Evolutionary conservation across 2,329 filamentous ascomycete genomes (phyloP).

Genomic region (Trichophyton verrucosum): DNA sequence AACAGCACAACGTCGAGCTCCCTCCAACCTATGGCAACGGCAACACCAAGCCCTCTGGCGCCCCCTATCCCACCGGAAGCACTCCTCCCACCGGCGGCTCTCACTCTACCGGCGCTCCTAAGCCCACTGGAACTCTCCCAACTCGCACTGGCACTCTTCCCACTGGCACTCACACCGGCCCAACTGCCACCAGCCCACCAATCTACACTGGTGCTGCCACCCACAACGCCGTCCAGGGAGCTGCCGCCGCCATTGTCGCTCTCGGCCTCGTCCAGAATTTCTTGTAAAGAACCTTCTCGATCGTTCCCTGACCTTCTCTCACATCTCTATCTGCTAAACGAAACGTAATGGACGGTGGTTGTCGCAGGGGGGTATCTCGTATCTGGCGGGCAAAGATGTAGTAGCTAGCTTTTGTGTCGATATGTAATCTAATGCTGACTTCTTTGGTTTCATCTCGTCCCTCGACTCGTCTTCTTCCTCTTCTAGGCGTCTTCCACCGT

Average conservation of each 20-base stretch:
- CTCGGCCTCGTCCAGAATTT: conserved; percentile 8
- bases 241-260: conserved; percentile 8
- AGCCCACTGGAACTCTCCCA: background rate
- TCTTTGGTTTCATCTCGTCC: background rate
- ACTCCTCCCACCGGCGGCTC: background rate
- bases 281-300: background rate
- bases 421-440: background rate
- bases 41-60: too few relatives aligned
- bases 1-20: conserved; percentile 7
- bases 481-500: background rate
- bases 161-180: background rate
- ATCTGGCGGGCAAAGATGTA: conserved; percentile 40
- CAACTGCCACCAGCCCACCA: conserved; percentile 2
- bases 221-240: conserved; percentile 6
- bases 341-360: conserved; percentile 48
- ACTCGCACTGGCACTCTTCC: background rate
- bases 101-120: background rate
- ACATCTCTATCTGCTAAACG: background rate
- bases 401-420: conserved; percentile 44
- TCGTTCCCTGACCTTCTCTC: background rate
- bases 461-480: background rate
- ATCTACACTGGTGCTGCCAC: conserved; percentile 9
- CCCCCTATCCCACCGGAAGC: background rate
- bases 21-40: background rate
- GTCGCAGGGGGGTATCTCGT: conserved; percentile 54